Conservation (phyloP, 2,329 filamentous ascomycete species). For the Phialemoniopsis sp. region DNA sequence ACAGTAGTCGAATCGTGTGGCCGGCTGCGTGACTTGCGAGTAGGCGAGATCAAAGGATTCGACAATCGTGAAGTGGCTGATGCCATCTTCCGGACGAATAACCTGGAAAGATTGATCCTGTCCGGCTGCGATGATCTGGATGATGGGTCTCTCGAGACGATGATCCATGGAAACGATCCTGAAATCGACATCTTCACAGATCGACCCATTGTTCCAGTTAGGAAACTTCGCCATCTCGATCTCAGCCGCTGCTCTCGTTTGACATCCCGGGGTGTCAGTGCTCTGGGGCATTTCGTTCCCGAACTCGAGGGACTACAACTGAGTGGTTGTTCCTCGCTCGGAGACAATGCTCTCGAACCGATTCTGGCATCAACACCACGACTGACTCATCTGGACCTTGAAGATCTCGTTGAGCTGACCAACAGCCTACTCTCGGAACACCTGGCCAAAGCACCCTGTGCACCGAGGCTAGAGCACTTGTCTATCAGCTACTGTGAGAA, state of each 20-base stretch:
- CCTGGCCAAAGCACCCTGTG: conserved; percentile 73
- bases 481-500: conserved; percentile 88
- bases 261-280: conserved; percentile 67
- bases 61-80: conserved; percentile 68
- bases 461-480: conserved; percentile 68
- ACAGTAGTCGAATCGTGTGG: conserved; percentile 70
- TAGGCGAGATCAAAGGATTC: conserved; percentile 78
- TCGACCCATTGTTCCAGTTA: conserved; percentile 68
- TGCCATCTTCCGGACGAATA: conserved; percentile 75
- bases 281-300: conserved; percentile 71
- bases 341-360: conserved; percentile 66
- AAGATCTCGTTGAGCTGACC: conserved; percentile 75
- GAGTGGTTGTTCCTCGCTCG: conserved; percentile 70
- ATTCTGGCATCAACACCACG: conserved; percentile 72
- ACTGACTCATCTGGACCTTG: conserved; percentile 83
- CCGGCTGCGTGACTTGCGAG: conserved; percentile 73
- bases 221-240: conserved; percentile 80
- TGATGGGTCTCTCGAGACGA: conserved; percentile 67
- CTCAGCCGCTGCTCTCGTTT: conserved; percentile 74
- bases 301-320: conserved; percentile 79
- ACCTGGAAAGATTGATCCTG: conserved; percentile 75
- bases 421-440: conserved; percentile 69
- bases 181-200: conserved; percentile 79
- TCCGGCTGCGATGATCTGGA: conserved; percentile 75
- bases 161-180: conserved; percentile 73